A percentile compares a stretch with the other conserved stretches of the same genome.
Conservation (phyloP, 495 filamentous ascomycete species). For the Podospora appendiculata region DNA sequence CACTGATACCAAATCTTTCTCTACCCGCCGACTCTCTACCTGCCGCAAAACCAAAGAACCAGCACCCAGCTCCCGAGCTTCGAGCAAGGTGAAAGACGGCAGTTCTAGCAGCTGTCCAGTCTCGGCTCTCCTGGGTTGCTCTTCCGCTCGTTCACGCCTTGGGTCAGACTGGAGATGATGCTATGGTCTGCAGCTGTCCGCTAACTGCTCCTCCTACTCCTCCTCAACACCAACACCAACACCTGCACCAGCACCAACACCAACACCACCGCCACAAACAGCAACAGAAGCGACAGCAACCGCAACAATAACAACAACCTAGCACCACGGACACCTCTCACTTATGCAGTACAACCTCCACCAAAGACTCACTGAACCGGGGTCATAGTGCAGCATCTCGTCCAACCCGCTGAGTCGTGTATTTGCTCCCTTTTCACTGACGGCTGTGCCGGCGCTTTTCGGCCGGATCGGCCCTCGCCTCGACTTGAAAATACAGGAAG, state of each 20-base stretch:
- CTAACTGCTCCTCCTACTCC: constrained; percentile 17
- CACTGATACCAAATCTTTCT: constrained; percentile 39
- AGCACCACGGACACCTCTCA: no score
- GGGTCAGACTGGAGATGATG: constrained; percentile 15
- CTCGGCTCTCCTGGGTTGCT: neutral
- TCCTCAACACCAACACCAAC: constrained; percentile 37
- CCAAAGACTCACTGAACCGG: constrained; percentile 26
- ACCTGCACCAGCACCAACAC: constrained; percentile 30
- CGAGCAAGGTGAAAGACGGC: constrained; percentile 11
- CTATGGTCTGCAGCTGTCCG: constrained; percentile 34
- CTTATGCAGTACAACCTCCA: neutral
- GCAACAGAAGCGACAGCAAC: no score
- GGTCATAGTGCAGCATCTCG: constrained; percentile 40
- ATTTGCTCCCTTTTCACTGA: constrained; percentile 6
- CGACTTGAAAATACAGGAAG: constrained; percentile 11
- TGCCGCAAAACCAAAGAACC: constrained; percentile 9
- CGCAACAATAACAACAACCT: no score
- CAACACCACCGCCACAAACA: constrained; percentile 8
- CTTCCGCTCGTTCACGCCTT: constrained; percentile 11
- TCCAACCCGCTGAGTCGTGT: constrained; percentile 24
- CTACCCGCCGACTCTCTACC: constrained; percentile 23
- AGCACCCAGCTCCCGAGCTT: constrained; percentile 8
- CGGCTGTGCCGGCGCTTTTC: constrained; percentile 6
- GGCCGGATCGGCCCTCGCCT: constrained; percentile 11
- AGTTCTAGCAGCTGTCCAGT: constrained; percentile 11